Evolutionary conservation across 129 eudicot genomes (phyloP), one percentile per base, ranked within the genome.

Genomic region (Silybum marianum): DNA sequence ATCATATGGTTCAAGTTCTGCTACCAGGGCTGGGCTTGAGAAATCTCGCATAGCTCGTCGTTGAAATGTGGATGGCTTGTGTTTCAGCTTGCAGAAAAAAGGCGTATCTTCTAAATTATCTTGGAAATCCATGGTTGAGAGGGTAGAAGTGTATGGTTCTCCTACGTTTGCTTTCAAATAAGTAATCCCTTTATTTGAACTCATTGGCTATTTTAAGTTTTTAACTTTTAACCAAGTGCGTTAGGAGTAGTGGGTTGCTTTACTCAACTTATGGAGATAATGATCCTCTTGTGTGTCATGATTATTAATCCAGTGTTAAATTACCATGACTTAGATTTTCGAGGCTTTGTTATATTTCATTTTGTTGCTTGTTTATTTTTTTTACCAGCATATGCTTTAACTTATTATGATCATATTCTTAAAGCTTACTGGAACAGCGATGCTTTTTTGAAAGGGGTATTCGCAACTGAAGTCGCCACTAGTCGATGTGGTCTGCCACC

Each of bases 11-110:
- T 79, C 91, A 46, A 88, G 90, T 73, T 90, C 96, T 38, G 83
- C 91, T 79, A 69, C 93, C 13, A 87, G 97, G 92, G 87, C 90
- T 67, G 95, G 93, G 71, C 82, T 73, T 3, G 97, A 92, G 73
- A 90, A 88, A 51, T 78, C 92, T 78, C 90, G 86, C 70, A 84
- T 84, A 83, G 83, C 69, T 65, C 92, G 93, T 30, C 93, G 84
- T 81, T 94, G 80, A 88, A 38, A 72, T 81, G 66, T 73, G 80
- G 85, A 86, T 77, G 74, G 76, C 66, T 46, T 40, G 78, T 69
- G 75, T 78, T 78, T 38, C 77, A 23, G 12, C 26, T 38, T 30
- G 75, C 79, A 74, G 76, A 76, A 73, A 77, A 76, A 73, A 77
- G 28, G 69, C 86, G 71, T 84, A 46, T 67, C 84, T 84, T 58